Evolutionary conservation across 495 filamentous ascomycete species (phyloP), one percentile per base, ranked within the genome.

Genomic region (Corynascus novoguineensis): DNA sequence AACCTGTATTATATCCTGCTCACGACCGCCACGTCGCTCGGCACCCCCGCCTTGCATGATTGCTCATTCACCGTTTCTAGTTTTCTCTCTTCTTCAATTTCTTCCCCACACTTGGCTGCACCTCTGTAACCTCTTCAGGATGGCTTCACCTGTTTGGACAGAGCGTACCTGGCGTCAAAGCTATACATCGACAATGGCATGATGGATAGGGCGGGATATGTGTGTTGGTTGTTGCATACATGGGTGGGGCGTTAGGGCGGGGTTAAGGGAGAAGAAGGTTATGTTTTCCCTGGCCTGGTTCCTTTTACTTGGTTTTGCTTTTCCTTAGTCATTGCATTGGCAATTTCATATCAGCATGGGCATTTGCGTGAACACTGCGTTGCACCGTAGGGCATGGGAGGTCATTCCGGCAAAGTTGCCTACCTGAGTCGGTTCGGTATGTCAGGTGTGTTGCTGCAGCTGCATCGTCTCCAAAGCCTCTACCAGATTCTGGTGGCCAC

Each of bases 191-290:
- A 34, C 42, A 32, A 21, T 17, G 31, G 29, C 31, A 40, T 55
- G 50, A 42, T 32, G 27, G 31, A 55, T 38, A 32, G 53, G 38
- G 27, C 22, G 15, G 31, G 21, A 10, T 44, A 11, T 29, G n/a
- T 6, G 11, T 19, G 17, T 51, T 31, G 42, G 3, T 40, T 46
- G 53, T n/a, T n/a, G n/a, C n/a, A n/a, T n/a, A n/a, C 53, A 55
- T 55, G 29, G 42, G 29, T 55, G 53, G 53, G 53, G 53, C 53
- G 53, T 55, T 48, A 15, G 29, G n/a, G 17, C n/a, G n/a, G n/a
- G n/a, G n/a, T n/a, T n/a, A n/a, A n/a, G 31, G 53, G 22, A 21
- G 21, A 6, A 9, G 14, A 31, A 2, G 5, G 21, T 17, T 11
- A 5, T 37, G 29, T 37, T 37, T 46, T 45, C 22, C n/a, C 3